phyloP scores from a whole-genome alignment of 2,329 filamentous ascomycete species.

The Neocatenulostroma microsporum region DNA sequence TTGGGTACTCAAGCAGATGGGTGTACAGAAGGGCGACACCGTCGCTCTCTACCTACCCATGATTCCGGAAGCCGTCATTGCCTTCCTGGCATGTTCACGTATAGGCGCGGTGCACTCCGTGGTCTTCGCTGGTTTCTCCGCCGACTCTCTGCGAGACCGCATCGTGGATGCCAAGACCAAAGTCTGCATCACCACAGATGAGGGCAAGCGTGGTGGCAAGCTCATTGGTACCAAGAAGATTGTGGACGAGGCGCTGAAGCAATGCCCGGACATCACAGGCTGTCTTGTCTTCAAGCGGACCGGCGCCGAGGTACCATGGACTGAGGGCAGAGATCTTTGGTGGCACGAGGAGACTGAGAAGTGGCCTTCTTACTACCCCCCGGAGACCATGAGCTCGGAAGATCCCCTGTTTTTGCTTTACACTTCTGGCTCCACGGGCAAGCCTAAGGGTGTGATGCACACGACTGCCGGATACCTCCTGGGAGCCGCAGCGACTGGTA shows the following conservation, averaged over 20 bases:
- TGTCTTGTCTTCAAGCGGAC: constrained; percentile 94
- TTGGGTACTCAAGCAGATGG: constrained; percentile 86
- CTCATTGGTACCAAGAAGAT: constrained; percentile 98
- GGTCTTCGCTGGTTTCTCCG: constrained; percentile 94
- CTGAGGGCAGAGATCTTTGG: constrained; percentile 81
- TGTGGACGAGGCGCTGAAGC: constrained; percentile 92
- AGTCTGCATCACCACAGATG: constrained; percentile 93
- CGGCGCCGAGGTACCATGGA: constrained; percentile 86
- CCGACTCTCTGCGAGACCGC: constrained; percentile 90
- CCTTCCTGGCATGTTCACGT: constrained; percentile 82
- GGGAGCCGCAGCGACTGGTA: constrained; percentile 85
- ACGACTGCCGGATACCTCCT: constrained; percentile 93
- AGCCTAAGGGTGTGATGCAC: constrained; percentile 99
- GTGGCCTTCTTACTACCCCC: constrained; percentile 86
- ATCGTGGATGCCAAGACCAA: constrained; percentile 85
- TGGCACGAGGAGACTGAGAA: constrained; percentile 99
- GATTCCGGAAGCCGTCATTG: constrained; percentile 91
- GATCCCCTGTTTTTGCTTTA: constrained; percentile 97
- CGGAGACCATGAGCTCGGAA: constrained; percentile 83
- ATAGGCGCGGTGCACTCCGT: constrained; percentile 97
- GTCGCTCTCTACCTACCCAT: constrained; percentile 97
- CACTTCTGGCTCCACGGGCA: constrained; percentile 94
- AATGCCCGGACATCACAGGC: constrained; percentile 80
- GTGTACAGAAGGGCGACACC: constrained; percentile 93
- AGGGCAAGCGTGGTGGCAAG: constrained; percentile 97